These are phyloP conservation scores for Euphorbia pulcherrima DNA, from an alignment of 345 rosid species.

Conservation along the genomic window DNA sequence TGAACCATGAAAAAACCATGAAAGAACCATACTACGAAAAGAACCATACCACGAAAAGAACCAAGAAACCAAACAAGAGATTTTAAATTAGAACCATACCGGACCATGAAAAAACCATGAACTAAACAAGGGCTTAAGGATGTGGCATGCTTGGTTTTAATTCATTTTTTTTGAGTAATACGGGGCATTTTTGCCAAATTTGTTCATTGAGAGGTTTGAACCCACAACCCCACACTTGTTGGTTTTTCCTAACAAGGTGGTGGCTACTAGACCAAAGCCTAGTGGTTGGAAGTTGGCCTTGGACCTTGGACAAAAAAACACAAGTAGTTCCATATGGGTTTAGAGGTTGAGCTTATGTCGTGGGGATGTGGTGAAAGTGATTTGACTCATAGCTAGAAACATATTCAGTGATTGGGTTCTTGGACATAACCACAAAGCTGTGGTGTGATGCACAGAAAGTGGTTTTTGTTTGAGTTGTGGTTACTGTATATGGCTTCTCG, in stretches of 20 bases:
- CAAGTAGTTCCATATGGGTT: not conserved
- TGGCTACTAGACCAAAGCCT: too few relatives aligned
- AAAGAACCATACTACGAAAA: too few relatives aligned
- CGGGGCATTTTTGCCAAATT: too few relatives aligned
- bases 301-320: not conserved
- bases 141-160: not conserved
- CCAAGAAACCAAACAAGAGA: too few relatives aligned
- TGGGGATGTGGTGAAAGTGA: slow-evolving; percentile 1
- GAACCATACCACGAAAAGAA: too few relatives aligned
- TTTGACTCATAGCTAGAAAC: not conserved
- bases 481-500: not conserved
- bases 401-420: not conserved
- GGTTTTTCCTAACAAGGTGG: too few relatives aligned
- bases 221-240: too few relatives aligned
- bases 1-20: too few relatives aligned
- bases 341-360: not conserved
- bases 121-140: too few relatives aligned
- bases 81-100: too few relatives aligned
- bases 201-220: too few relatives aligned
- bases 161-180: not conserved
- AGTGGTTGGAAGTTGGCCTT: not conserved
- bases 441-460: not conserved
- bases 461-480: not conserved
- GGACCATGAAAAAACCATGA: too few relatives aligned
- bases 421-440: not conserved